Evolutionary conservation across 2,329 filamentous ascomycete species (phyloP), one percentile per base, ranked within the genome.

Genomic region (Phyllosticta citribraziliensis): DNA sequence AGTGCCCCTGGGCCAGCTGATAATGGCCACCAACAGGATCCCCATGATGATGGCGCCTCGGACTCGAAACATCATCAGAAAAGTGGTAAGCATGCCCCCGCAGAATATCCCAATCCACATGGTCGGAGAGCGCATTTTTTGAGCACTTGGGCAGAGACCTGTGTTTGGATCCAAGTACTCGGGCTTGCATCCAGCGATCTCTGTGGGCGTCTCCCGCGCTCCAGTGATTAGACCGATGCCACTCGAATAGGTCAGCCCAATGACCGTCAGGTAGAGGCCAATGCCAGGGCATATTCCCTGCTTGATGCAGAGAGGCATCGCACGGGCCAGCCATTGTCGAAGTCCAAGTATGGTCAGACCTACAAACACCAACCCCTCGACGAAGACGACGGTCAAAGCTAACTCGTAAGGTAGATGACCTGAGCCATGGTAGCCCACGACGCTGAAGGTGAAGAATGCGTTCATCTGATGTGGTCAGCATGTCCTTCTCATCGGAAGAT

Each of bases 61-160:
- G 73, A 95, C 84, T 20, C 89, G 86, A 73, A 91, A 95, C 78
- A 92, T 83, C 86, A 93, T 88, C 59, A 95, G 77, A 65, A 94
- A 76, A 33, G 87, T 86, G 0, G 90, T 95, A 56, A 95, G 76
- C 65, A 95, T 81, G 63, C 90, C 89, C 52, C 90, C 89, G 66
- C 88, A 89, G 78, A 95, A 94, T 67, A 95, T 91, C 47, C 90
- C 91, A 57, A 95, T 81, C 91, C 91, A 96, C 83, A 95, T 84
- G 24, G 87, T 84, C 1, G 90, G 88, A 68, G 82, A 89, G 63
- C 89, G 84, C 89, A 96, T 93, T 80, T 91, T 91, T 60, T 82
- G 78, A 20, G 78, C 77, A 56, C 78, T 76, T 0, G 83, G 82
- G 71, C 89, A 94, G 6, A 83, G 68, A 10, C 87, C 85, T n/a